These are phyloP conservation scores for Yamadazyma triangularis DNA, from an alignment of 1,139 yeast species.

Conservation along the genomic window DNA sequence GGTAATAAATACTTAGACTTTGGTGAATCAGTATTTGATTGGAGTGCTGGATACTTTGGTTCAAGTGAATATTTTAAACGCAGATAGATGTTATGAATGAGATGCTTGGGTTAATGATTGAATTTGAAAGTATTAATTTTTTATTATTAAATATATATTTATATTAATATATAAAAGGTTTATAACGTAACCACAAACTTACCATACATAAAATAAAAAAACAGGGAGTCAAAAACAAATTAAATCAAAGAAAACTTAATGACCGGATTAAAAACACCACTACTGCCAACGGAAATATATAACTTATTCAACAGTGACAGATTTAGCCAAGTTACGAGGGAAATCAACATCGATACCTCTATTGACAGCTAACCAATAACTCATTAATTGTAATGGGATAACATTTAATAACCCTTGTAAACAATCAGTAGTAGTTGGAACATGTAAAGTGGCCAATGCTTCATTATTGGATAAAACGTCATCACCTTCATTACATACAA, in stretches of 20 bases:
- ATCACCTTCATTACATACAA: conserved; percentile 89
- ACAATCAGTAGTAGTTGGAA: conserved; percentile 95
- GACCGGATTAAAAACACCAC: no score
- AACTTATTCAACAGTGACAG: conserved; percentile 90
- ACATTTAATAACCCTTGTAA: conserved; percentile 94
- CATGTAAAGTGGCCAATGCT: conserved; percentile 71
- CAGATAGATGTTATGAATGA: not conserved
- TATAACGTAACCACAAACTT: not conserved
- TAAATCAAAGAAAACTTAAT: no score
- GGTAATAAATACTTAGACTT: conserved; percentile 65
- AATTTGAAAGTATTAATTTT: not conserved
- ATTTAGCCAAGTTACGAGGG: conserved; percentile 98
- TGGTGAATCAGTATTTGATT: conserved; percentile 84
- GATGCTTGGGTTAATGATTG: not conserved
- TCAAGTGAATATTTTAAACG: conserved; percentile 64
- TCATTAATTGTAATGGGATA: conserved; percentile 91
- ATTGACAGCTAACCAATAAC: conserved; percentile 95
- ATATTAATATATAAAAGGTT: no score
- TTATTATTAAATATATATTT: no score
- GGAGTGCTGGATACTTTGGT: conserved; percentile 65
- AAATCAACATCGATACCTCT: conserved; percentile 97
- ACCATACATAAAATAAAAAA: not conserved
- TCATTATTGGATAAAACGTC: conserved; percentile 49
- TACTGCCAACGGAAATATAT: not conserved
- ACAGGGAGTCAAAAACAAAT: not conserved